Percentiles rank a stretch among this genome's conserved stretches.
Conservation (phyloP, 2,329 filamentous ascomycete species). For the Xylaria sp. region DNA sequence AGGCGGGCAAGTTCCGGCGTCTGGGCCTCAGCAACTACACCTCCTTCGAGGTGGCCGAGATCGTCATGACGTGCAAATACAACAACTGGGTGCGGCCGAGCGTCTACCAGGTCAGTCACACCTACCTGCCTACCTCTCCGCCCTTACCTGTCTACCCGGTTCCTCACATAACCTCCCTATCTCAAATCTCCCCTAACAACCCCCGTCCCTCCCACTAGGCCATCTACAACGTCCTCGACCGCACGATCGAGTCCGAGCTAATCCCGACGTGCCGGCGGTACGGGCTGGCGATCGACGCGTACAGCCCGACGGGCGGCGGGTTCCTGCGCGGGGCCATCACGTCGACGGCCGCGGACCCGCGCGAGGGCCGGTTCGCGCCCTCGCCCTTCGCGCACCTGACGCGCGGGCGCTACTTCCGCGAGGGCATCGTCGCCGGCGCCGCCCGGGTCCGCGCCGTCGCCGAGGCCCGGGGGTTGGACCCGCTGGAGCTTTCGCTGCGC, state of each 20-base stretch:
- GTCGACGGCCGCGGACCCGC: constrained; percentile 60
- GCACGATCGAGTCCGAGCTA: constrained; percentile 73
- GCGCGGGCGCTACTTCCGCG: constrained; percentile 70
- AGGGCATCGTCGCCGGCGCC: constrained; percentile 63
- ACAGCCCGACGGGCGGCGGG: constrained; percentile 80
- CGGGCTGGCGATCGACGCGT: constrained; percentile 76
- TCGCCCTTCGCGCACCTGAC: constrained; percentile 47
- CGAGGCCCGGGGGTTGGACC: constrained; percentile 64
- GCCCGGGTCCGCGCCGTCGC: constrained; percentile 67
- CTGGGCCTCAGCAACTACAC: constrained; percentile 82
- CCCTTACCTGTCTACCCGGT: no score
- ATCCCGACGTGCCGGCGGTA: constrained; percentile 73
- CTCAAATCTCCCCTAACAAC: no score
- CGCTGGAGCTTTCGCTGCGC: constrained; percentile 72
- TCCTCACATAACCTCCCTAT: no score
- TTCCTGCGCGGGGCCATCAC: constrained; percentile 78
- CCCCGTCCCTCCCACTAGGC: no score
- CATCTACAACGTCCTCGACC: constrained; percentile 80
- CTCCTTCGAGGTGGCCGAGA: constrained; percentile 82
- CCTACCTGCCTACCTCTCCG: no score
- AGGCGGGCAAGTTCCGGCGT: constrained; percentile 78
- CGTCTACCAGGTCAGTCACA: constrained; percentile 62
- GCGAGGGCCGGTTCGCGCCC: constrained; percentile 65
- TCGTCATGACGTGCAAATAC: constrained; percentile 74
- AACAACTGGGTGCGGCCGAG: constrained; percentile 81